Evolutionary conservation across 176 grass and related monocot species (phyloP).

Genomic region (Miscanthus lutarioriparius): DNA sequence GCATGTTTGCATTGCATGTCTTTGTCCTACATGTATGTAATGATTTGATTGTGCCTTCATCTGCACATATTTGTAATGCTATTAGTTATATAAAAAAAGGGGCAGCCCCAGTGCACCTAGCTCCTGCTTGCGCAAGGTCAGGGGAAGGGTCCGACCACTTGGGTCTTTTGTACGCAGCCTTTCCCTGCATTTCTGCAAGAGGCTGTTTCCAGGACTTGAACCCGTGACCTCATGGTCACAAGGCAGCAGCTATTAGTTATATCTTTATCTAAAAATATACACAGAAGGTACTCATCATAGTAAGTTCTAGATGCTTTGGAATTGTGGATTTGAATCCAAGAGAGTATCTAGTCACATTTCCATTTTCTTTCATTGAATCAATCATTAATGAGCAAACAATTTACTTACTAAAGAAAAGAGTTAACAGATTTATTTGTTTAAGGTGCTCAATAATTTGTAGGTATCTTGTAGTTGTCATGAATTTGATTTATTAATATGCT

Average conservation of each 20-base stretch:
- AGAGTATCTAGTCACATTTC: not conserved
- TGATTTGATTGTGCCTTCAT: not conserved
- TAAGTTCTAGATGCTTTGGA: not conserved
- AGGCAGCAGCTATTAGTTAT: no score
- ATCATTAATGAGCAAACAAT: not conserved
- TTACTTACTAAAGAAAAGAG: not conserved
- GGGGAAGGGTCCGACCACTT: no score
- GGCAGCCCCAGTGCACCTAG: no score
- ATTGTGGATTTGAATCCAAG: not conserved
- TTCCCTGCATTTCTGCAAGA: no score
- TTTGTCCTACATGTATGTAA: not conserved
- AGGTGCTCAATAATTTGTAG: conserved; percentile 6
- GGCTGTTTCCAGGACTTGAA: no score
- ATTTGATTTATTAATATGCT: conserved; percentile 6
- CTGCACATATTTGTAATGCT: not conserved
- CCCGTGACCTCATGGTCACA: no score
- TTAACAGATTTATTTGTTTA: not conserved
- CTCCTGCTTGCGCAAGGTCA: no score
- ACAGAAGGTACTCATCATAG: not conserved
- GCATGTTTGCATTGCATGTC: not conserved
- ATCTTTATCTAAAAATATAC: not conserved
- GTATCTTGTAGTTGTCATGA: not conserved
- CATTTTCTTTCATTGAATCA: conserved; percentile 8
- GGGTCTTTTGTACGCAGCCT: no score
- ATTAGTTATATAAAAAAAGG: not conserved